Percentiles rank a stretch among this genome's conserved stretches.
These are phyloP conservation scores for Cyclanthera cordifolia DNA, from an alignment of 306 rosid species.

Conservation along the genomic window DNA sequence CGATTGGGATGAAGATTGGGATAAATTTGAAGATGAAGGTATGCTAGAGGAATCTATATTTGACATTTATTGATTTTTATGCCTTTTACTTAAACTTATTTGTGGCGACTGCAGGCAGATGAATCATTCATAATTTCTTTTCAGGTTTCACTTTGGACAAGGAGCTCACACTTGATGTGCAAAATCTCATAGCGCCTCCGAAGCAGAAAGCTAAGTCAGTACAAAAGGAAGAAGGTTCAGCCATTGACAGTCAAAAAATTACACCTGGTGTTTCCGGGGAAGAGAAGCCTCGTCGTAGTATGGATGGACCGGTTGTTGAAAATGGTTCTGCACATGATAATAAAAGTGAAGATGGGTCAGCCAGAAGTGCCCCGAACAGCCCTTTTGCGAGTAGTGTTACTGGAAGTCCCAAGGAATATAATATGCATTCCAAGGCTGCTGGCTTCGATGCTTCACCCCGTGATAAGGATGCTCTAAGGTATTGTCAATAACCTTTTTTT, in stretches of 20 bases:
- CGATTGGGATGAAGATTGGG: constrained; percentile 98
- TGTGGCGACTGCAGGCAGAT: constrained; percentile 8
- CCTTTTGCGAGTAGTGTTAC: constrained; percentile 55
- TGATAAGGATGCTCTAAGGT: constrained; percentile 64
- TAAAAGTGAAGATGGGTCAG: constrained; percentile 42
- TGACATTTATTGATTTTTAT: not conserved
- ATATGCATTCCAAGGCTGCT: constrained; percentile 34
- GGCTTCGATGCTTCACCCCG: constrained; percentile 53
- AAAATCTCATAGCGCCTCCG: constrained; percentile 59
- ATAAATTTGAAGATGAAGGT: constrained; percentile 93
- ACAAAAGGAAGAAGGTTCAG: constrained; percentile 26
- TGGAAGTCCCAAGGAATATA: constrained; percentile 60
- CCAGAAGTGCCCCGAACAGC: constrained; percentile 61
- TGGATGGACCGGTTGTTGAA: constrained; percentile 47
- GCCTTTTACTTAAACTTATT: not conserved
- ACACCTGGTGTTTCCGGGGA: constrained; percentile 37
- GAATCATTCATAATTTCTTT: constrained; percentile 16
- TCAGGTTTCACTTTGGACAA: constrained; percentile 74
- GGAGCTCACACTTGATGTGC: constrained; percentile 81
- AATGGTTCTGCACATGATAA: constrained; percentile 45
- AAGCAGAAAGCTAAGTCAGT: constrained; percentile 38
- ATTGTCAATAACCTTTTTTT: constrained; percentile 9
- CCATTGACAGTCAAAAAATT: constrained; percentile 37
- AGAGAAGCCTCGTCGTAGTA: constrained; percentile 33
- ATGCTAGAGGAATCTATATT: constrained; percentile 15